These are phyloP conservation scores for Zygosaccharomyces sapae DNA, from an alignment of 1,139 yeast species.

Conservation along the genomic window DNA sequence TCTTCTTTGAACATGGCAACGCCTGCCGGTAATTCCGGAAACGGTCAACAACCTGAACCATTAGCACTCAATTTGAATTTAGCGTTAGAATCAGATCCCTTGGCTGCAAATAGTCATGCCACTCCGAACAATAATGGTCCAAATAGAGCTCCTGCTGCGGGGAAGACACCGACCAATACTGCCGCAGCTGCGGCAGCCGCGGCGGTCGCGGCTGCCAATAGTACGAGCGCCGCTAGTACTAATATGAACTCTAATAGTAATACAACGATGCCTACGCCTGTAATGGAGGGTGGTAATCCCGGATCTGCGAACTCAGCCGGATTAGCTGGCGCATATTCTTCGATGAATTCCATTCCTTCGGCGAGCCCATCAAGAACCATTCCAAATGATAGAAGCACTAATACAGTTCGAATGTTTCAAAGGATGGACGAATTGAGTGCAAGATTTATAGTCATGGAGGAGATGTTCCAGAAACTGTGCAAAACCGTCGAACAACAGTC, in stretches of 20 bases:
- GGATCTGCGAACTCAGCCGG: slow-evolving; percentile 12
- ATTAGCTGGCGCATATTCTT: slow-evolving; percentile 10
- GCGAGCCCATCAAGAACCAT: slow-evolving; percentile 13
- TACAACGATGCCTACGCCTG: slow-evolving; percentile 15
- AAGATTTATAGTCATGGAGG: slow-evolving; percentile 33
- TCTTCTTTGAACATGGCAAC: slow-evolving; percentile 4
- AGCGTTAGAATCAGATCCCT: slow-evolving; percentile 11
- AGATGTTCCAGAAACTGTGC: slow-evolving; percentile 26
- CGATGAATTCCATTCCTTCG: slow-evolving; percentile 11
- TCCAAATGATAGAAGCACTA: slow-evolving; percentile 11
- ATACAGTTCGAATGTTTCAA: slow-evolving; percentile 25
- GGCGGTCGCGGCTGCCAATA: slow-evolving; percentile 2
- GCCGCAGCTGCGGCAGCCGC: slow-evolving; percentile 1
- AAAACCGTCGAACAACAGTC: slow-evolving; percentile 22
- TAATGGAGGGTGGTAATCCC: slow-evolving; percentile 13
- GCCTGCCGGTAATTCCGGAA: not conserved
- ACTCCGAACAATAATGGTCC: too few relatives aligned
- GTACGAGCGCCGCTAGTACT: slow-evolving; percentile 7
- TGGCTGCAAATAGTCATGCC: slow-evolving; percentile 3
- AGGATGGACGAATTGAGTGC: slow-evolving; percentile 34
- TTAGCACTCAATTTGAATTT: slow-evolving; percentile 10
- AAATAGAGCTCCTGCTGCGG: too few relatives aligned
- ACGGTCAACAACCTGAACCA: slow-evolving; percentile 4
- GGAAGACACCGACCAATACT: slow-evolving; percentile 2
- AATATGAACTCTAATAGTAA: slow-evolving; percentile 8